Evolutionary conservation across 2,329 filamentous ascomycete genomes (phyloP).

Genomic region (Lasiodiplodia gonubiensis): DNA sequence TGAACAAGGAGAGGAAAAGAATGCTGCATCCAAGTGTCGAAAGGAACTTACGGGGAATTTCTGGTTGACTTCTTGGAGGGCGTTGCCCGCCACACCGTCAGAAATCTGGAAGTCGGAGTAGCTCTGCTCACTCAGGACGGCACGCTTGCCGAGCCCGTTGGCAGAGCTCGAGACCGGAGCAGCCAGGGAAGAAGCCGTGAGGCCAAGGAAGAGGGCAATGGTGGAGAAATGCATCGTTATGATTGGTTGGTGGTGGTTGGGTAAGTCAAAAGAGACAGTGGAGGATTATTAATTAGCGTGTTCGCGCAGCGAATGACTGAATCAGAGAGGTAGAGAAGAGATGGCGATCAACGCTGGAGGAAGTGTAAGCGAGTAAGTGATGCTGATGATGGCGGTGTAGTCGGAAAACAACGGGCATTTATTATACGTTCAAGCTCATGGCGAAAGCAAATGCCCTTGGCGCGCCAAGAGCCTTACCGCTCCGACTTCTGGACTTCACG

Average conservation of each 20-base stretch:
- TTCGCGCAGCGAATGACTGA: constrained; percentile 16
- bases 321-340: neutral
- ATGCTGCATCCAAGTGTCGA: neutral
- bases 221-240: constrained; percentile 31
- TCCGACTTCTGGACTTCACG: neutral
- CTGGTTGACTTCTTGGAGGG: constrained; percentile 59
- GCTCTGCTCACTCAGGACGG: constrained; percentile 33
- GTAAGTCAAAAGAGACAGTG: constrained; percentile 8
- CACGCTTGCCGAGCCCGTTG: constrained; percentile 28
- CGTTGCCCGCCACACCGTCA: constrained; percentile 59
- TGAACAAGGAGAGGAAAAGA: neutral
- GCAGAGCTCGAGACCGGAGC: constrained; percentile 31
- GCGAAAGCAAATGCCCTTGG: neutral
- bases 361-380: neutral
- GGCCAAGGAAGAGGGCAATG: constrained; percentile 36
- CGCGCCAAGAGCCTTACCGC: neutral
- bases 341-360: constrained; percentile 16
- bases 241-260: neutral
- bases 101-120: constrained; percentile 56
- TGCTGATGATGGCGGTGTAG: neutral
- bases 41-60: constrained; percentile 57
- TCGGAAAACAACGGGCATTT: constrained; percentile 5
- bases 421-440: constrained; percentile 18
- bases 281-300: constrained; percentile 12
- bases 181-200: constrained; percentile 38